Base-by-base conservation (phyloP, 768 basidiomycete species). In the Auricularia cornea region DNA sequence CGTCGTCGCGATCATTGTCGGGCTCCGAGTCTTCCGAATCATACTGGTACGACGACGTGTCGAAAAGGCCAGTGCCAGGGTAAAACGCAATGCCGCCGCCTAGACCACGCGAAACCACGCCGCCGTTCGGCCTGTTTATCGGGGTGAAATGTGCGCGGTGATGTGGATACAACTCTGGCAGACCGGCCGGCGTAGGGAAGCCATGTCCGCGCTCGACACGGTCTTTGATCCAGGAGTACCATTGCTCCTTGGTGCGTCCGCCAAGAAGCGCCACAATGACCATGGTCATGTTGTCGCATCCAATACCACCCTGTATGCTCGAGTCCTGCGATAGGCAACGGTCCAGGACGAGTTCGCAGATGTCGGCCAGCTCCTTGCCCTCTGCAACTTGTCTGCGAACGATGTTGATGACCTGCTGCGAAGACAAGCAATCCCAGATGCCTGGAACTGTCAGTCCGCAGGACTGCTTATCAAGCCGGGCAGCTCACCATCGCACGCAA, bases 211-310 rank as follows among this genome's bases (percentile, higher is more conserved):
- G 81, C 71, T 92, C 81, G 57, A 95, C 90, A 41, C 95, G 86
- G 59, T 93, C 84, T 56, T 80, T 83, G 64, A 99, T 74, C 96
- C 96, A 98, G 40, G 81, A 72, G 70, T 91, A 90, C 97, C 97
- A 98, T 71, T 94, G 86, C 67, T 91, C 89, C 73, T 88, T 84
- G n/a, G 92, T 90, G 64, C 86, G 85, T 44, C 92, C 95, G 66
- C 90, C 83, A 33, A 95, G 82, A 54, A 99, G 74, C 6, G 92
- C 97, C 63, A 98, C 83, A 60, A 99, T 84, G 68, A 98, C 82
- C 59, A 97, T 79, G 0, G 97, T 99, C 97, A 99, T 99, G 78
- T 99, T 98, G 78, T 99, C 97, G 73, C 96, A 98, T 23, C 97
- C 97, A 66, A 98, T 92, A 14, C 97, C 97, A 52, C 86, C 85